Conservation (phyloP, 495 filamentous ascomycete species). For the Penicillium herquei region DNA sequence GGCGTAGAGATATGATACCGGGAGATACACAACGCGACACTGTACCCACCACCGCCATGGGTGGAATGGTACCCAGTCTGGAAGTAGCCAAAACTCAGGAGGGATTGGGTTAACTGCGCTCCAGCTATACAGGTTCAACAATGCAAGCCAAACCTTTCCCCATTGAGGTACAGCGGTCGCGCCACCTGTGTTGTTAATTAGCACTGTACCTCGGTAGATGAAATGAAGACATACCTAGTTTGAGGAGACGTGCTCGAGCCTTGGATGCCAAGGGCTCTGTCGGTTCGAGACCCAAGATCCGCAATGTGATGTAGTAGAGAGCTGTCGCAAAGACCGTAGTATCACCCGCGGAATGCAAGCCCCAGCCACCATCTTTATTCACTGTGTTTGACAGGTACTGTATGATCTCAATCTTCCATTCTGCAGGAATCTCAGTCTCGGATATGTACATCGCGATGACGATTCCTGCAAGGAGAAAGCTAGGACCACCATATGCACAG, state of each 20-base stretch:
- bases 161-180: background rate
- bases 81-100: background rate
- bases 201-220: background rate
- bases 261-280: background rate
- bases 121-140: conserved; percentile 1
- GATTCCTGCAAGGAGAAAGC: background rate
- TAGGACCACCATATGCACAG: background rate
- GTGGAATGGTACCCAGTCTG: background rate
- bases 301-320: background rate
- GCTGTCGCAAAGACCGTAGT: background rate
- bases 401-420: conserved; percentile 1
- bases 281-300: background rate
- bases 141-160: conserved; percentile 1
- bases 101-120: background rate
- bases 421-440: background rate
- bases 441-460: background rate
- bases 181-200: background rate
- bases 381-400: background rate
- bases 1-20: background rate
- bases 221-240: background rate
- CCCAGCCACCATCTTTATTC: background rate
- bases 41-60: conserved; percentile 1
- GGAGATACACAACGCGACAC: background rate
- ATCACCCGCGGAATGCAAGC: background rate
- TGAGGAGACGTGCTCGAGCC: background rate